Evolutionary conservation across 352 stramenopile species (phyloP).

Genomic region (Phytophthora cryptogea): DNA sequence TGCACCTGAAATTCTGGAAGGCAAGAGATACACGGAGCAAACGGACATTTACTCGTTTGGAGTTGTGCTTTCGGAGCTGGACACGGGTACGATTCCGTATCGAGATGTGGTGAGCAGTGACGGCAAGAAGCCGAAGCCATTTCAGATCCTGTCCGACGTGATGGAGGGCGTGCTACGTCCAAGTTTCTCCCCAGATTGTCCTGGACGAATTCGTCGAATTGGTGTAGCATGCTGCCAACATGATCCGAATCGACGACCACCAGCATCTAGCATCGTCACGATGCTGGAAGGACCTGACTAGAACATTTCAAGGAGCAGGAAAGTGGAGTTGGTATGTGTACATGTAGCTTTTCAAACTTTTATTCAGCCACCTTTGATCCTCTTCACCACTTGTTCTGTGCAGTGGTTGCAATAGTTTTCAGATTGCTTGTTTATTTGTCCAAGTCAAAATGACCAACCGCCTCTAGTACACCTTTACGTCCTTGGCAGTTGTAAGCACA

Average conservation of each 20-base stretch:
- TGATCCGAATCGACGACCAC: slow-evolving; percentile 1
- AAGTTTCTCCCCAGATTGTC: slow-evolving; percentile 43
- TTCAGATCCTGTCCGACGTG: slow-evolving; percentile 47
- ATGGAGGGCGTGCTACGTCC: slow-evolving; percentile 43
- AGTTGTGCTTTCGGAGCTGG: slow-evolving; percentile 50
- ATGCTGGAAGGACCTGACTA: too few relatives aligned
- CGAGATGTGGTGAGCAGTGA: slow-evolving; percentile 14
- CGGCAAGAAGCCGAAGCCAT: slow-evolving; percentile 17
- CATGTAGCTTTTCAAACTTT: too few relatives aligned
- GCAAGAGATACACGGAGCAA: slow-evolving; percentile 46
- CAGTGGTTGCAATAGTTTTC: too few relatives aligned
- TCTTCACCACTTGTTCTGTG: too few relatives aligned
- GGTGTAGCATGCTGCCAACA: slow-evolving; percentile 6
- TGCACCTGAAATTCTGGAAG: slow-evolving; percentile 67
- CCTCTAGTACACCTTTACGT: too few relatives aligned
- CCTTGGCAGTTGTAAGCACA: too few relatives aligned
- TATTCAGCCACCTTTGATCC: too few relatives aligned
- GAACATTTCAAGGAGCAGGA: too few relatives aligned
- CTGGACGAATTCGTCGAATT: slow-evolving; percentile 28
- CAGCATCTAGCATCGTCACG: neutral
- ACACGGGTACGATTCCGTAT: slow-evolving; percentile 39
- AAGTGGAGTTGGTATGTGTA: too few relatives aligned
- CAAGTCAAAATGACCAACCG: too few relatives aligned
- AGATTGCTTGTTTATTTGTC: too few relatives aligned
- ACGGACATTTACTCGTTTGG: slow-evolving; percentile 34